A percentile compares a stretch with the other conserved stretches of the same genome.
These are phyloP conservation scores for Sanghuangporus weigelae DNA, from an alignment of 1,284 basidiomycete genomes.

Conservation along the genomic window DNA sequence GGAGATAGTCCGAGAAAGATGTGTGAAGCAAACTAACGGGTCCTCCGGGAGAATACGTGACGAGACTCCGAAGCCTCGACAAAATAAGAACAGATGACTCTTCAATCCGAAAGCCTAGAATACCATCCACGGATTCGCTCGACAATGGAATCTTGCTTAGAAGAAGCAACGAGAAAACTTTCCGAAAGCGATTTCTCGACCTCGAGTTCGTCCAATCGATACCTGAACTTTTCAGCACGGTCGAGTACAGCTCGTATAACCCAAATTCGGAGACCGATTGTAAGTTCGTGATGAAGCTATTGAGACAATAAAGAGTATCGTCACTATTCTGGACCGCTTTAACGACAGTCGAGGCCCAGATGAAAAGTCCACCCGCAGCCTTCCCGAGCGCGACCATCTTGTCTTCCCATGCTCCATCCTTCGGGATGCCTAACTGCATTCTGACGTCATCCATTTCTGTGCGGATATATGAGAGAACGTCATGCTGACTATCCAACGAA, in stretches of 20 bases:
- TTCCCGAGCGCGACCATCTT: slow-evolving; percentile 22
- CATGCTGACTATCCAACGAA: neutral
- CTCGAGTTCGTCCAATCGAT: neutral
- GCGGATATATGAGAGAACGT: neutral
- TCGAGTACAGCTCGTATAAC: neutral
- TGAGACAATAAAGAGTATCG: neutral
- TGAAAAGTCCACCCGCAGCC: slow-evolving; percentile 25
- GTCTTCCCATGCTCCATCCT: neutral
- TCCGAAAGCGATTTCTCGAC: neutral
- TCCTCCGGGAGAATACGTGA: neutral
- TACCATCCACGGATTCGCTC: neutral
- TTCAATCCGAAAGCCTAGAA: neutral
- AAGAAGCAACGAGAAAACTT: neutral
- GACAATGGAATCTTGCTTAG: neutral
- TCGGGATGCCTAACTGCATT: neutral
- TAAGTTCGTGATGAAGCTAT: neutral
- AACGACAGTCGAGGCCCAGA: slow-evolving; percentile 24
- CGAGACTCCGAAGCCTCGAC: neutral
- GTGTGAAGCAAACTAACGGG: neutral
- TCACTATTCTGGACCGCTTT: slow-evolving; percentile 10
- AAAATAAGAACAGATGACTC: neutral
- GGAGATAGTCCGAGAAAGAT: neutral
- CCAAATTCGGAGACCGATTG: neutral
- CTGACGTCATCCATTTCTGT: neutral
- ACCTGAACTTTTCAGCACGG: neutral